These are phyloP conservation scores for Capsicum rhomboideum DNA, from an alignment of 257 asterid species.

Conservation along the genomic window DNA sequence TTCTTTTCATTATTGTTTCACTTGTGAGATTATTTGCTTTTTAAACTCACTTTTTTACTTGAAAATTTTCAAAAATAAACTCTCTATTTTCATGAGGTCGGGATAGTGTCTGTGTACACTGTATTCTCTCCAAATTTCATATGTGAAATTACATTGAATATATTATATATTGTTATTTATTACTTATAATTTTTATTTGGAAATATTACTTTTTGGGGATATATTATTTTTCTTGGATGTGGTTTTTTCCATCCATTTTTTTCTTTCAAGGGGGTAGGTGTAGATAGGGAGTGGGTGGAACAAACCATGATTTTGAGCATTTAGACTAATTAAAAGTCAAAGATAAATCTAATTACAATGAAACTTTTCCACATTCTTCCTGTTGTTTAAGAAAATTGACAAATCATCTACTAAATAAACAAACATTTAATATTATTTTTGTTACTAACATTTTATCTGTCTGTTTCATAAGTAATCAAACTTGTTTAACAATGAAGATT, in stretches of 20 bases:
- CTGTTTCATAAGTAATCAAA: not conserved
- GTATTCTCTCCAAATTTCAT: too few relatives aligned
- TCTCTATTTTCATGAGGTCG: too few relatives aligned
- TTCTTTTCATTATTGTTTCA: not conserved
- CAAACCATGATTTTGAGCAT: not conserved
- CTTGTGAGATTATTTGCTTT: not conserved
- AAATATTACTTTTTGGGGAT: not conserved
- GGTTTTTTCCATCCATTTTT: not conserved
- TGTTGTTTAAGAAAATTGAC: not conserved
- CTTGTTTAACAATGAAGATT: not conserved
- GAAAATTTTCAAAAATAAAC: too few relatives aligned
- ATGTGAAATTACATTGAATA: too few relatives aligned
- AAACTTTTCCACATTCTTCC: not conserved
- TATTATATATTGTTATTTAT: too few relatives aligned
- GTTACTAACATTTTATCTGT: not conserved
- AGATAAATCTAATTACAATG: not conserved
- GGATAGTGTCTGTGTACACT: too few relatives aligned
- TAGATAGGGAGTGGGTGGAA: not conserved
- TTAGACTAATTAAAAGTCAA: not conserved
- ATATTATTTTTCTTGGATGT: not conserved
- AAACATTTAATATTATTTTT: too few relatives aligned
- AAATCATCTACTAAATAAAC: not conserved
- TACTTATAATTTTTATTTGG: too few relatives aligned
- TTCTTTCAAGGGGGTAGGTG: not conserved
- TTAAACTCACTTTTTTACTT: not conserved